These are phyloP conservation scores for Guillardia theta DNA, from an alignment of 78 protist species.

Conservation along the genomic window DNA sequence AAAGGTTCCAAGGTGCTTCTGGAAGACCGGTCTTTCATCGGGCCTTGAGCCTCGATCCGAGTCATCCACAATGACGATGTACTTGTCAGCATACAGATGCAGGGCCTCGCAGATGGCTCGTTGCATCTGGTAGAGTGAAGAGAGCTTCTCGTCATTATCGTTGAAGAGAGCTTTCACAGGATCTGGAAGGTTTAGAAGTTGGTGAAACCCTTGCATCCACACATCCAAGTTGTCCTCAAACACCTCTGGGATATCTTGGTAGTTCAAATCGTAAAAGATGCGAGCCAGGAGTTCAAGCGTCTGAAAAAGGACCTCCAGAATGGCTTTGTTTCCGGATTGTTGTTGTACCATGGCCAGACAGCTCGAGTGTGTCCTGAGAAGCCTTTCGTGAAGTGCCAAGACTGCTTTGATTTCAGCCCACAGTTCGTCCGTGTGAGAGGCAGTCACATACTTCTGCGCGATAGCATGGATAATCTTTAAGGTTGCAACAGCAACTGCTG, in stretches of 20 bases:
- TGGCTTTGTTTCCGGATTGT: not conserved
- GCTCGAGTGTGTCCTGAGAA: not conserved
- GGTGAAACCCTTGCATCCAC: constrained; percentile 24
- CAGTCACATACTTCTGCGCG: not conserved
- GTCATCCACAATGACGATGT: constrained; percentile 73
- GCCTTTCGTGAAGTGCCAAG: constrained; percentile 37
- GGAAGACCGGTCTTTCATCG: not conserved
- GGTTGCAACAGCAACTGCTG: not conserved
- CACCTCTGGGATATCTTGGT: not conserved
- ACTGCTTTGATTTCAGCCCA: constrained; percentile 41
- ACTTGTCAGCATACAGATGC: constrained; percentile 46
- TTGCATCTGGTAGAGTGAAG: not conserved
- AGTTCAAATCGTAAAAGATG: not conserved
- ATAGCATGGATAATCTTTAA: constrained; percentile 44
- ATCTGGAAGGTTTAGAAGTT: not conserved
- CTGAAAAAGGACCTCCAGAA: not conserved
- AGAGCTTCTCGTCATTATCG: constrained; percentile 3
- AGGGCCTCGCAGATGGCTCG: constrained; percentile 31
- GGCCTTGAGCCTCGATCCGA: not conserved
- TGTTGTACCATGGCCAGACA: not conserved
- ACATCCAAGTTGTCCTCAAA: not conserved
- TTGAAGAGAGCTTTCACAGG: constrained; percentile 11
- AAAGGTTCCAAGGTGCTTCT: constrained; percentile 57
- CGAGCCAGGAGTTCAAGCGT: not conserved
- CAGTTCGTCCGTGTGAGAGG: constrained; percentile 45